Evolutionary conservation across 805 yeast species (phyloP), one percentile per base, ranked within the genome.

Genomic region (Ogataea thermomethanolica): DNA sequence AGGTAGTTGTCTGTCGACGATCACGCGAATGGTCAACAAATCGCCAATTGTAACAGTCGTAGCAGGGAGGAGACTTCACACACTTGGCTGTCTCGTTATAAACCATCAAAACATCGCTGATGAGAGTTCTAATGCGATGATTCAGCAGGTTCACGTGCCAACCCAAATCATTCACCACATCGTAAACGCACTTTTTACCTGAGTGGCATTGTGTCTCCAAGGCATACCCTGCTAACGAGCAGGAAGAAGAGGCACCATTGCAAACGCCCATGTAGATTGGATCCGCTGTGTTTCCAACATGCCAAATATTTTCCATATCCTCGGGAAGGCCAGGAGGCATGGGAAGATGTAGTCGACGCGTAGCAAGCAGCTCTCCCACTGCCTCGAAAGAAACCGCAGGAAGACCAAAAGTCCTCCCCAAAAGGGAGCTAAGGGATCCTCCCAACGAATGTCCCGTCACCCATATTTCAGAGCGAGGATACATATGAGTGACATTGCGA

Each of bases 261-360:
- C 99, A 93, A 7, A 88, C 90, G 0, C 99, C 99, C 91, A 90
- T 84, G 55, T 73, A 93, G 2, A 93, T 86, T 1, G 99, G 99
- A 59, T 93, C 99, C 0, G 96, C 98, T 2, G 93, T 93, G 59
- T 93, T 91, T 3, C 99, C 99, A 57, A 93, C 67, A 59, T 93
- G 97, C 95, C 95, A 93, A 8, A 93, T 76, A 48, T 86, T 82
- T 54, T 90, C 97, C 64, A 78, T 66, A 53, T 81, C 76, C 7
- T 68, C 64, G 0, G 96, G 90, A 10, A 86, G 59, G 1, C 96
- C 96, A 1, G 99, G 99, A 2, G 98, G 95, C 66, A 76, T 74
- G 0, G 99, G 99, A 35, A 93, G 70, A 64, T 90, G 97, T 33
- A 93, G 69, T 50, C 99, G 73, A 51, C 73, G 73, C 0, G 93